Conservation (phyloP, 2,329 filamentous ascomycete genomes). For the Drechslerella dactyloides region DNA sequence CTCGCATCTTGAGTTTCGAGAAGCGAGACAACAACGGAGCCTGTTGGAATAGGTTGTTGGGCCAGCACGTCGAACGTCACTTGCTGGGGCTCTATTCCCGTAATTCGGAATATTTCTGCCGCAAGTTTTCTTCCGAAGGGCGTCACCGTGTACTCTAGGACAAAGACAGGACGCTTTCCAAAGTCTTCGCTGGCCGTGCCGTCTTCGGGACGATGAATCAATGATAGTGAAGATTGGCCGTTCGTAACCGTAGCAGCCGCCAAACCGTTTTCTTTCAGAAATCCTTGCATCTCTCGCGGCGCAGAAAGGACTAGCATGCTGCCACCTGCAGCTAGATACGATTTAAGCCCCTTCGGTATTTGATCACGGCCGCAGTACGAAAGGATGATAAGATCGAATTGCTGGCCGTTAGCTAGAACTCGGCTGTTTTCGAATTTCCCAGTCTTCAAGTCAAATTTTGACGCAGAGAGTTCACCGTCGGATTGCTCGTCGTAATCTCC, state of each 20-base stretch:
- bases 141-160: too few relatives aligned
- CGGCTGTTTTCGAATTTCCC: neutral
- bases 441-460: slow-evolving; percentile 11
- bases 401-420: neutral
- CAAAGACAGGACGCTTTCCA: too few relatives aligned
- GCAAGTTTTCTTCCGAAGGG: too few relatives aligned
- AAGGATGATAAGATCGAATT: slow-evolving; percentile 24
- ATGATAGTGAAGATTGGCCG: neutral
- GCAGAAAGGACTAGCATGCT: neutral
- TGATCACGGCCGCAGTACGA: too few relatives aligned
- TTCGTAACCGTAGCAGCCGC: too few relatives aligned
- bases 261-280: too few relatives aligned
- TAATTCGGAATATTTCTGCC: neutral
- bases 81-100: neutral
- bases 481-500: slow-evolving; percentile 1
- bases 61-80: slow-evolving; percentile 17
- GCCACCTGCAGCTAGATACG: neutral
- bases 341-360: neutral
- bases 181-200: too few relatives aligned
- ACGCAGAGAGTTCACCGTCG: neutral
- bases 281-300: too few relatives aligned
- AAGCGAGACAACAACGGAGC: slow-evolving; percentile 33
- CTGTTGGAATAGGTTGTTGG: slow-evolving; percentile 5
- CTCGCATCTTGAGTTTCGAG: slow-evolving; percentile 43
- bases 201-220: neutral